phyloP scores from a whole-genome alignment of 1,284 basidiomycete species.

The Ceratobasidium sp. region DNA sequence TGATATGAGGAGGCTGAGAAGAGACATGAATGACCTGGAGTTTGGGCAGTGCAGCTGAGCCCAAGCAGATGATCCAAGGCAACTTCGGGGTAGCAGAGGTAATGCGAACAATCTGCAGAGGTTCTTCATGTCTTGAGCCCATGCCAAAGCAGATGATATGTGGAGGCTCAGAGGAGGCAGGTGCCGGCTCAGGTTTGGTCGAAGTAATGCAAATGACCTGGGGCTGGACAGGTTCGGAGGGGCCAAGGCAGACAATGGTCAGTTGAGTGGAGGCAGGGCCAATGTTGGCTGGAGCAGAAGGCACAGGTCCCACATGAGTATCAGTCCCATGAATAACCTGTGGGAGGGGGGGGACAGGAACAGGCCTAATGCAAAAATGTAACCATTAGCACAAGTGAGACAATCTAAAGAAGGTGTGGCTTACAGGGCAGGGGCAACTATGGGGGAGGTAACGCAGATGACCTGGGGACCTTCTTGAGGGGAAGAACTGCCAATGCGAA shows the following conservation, averaged over 20 bases:
- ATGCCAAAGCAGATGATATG: slow-evolving; percentile 15
- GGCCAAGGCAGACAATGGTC: slow-evolving; percentile 40
- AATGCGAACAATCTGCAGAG: slow-evolving; percentile 27
- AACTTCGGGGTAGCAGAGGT: slow-evolving; percentile 19
- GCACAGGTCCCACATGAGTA: neutral
- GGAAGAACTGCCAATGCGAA: no score
- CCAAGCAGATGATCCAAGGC: slow-evolving; percentile 25
- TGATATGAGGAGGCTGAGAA: no score
- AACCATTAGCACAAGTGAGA: neutral
- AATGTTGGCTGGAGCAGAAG: slow-evolving; percentile 3
- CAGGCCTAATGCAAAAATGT: slow-evolving; percentile 1
- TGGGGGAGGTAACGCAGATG: no score
- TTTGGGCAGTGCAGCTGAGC: slow-evolving; percentile 24
- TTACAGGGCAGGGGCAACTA: no score
- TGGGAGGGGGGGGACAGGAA: no score
- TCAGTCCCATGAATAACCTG: slow-evolving; percentile 24
- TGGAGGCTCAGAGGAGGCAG: slow-evolving; percentile 28
- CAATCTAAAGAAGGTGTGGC: no score
- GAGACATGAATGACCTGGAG: slow-evolving; percentile 32
- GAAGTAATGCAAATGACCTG: slow-evolving; percentile 40
- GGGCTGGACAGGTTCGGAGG: slow-evolving; percentile 9
- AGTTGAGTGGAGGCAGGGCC: slow-evolving; percentile 24
- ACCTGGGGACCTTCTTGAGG: no score
- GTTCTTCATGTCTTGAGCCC: neutral
- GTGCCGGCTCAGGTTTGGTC: slow-evolving; percentile 16